phyloP scores from a whole-genome alignment of 805 yeast genomes.

The Yarrowia keelungensis region DNA sequence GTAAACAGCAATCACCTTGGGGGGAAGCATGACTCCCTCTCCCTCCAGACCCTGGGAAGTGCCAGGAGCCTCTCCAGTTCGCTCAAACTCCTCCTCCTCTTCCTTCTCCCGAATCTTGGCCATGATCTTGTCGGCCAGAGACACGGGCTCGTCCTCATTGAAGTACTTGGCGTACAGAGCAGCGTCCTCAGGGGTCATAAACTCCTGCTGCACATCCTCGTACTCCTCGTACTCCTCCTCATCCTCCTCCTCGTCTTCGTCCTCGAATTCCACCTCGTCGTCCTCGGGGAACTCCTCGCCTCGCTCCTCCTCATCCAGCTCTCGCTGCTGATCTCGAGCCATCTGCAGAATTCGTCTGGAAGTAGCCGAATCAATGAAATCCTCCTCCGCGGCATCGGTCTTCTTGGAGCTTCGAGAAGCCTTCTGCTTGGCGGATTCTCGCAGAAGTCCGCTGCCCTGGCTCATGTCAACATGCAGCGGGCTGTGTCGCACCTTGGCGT shows the following conservation, averaged over 20 bases:
- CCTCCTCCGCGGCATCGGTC: constrained; percentile 56
- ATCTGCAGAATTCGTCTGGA: constrained; percentile 86
- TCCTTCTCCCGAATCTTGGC: constrained; percentile 85
- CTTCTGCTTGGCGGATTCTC: constrained; percentile 52
- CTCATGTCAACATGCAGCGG: constrained; percentile 81
- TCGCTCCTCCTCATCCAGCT: constrained; percentile 71
- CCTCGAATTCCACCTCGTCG: constrained; percentile 54
- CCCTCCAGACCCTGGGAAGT: constrained; percentile 51
- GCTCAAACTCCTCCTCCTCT: constrained; percentile 46
- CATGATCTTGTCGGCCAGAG: constrained; percentile 89
- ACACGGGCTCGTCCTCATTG: constrained; percentile 45
- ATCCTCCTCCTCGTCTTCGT: constrained; percentile 55
- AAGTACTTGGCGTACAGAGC: constrained; percentile 79
- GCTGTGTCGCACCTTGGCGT: constrained; percentile 66
- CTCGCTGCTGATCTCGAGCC: constrained; percentile 94
- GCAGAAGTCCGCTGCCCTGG: constrained; percentile 74
- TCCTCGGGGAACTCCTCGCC: constrained; percentile 58
- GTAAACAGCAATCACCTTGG: constrained; percentile 94
- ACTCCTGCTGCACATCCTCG: constrained; percentile 62
- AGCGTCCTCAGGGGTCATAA: constrained; percentile 78
- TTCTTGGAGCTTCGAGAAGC: constrained; percentile 49
- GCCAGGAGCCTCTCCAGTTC: constrained; percentile 42
- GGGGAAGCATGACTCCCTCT: constrained; percentile 84
- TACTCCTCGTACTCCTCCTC: constrained; percentile 54
- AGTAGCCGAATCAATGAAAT: constrained; percentile 77